Base-by-base conservation (phyloP, 305 asterid species). In the Ilex paraguariensis region DNA sequence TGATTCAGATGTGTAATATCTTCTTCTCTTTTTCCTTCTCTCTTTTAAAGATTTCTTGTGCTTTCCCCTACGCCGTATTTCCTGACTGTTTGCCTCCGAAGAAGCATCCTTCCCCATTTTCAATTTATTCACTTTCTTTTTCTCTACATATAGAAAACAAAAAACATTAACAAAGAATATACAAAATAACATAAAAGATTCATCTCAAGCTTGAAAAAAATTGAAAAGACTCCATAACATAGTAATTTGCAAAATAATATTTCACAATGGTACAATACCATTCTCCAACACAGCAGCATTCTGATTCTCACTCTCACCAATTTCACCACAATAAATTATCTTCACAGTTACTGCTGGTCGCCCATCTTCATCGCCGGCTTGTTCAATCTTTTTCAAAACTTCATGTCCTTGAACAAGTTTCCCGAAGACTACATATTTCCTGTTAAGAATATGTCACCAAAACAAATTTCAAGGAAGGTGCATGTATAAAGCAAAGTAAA, bases 301-400 rank as follows among this genome's bases (percentile, higher is more conserved):
- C 65, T 32, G 30, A 64, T 58, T 70, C 88, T 70, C 82, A 90
- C 98, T 91, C 64, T 82, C 93, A 60, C 62, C 81, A 28, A 88
- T 67, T 80, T 88, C 96, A 56, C 99, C 99, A 66, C 87, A 84
- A 75, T 90, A 83, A 59, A 88, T 80, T 66, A 94, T 86, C 85
- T 94, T 94, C 71, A 90, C 98, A 39, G 96, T 90, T 46, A 90
- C 99, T 64, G 85, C 68, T 67, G 97, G 97, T 65, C 77, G 82
- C 30, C 98, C 99, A 53, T 81, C 92, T 61, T 83, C 98, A 75
- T 82, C 91, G 61, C 95, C 99, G 53, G 79, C 90, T 75, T 82
- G 69, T 77, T 94, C 99, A 57, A 94, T 94, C 86, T 88, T 94
- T 76, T 84, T 88, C 79, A 94, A 75, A 72, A 90, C 77, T 46